phyloP scores from a whole-genome alignment of 2,329 filamentous ascomycete species.

The Penicillium sp. region DNA sequence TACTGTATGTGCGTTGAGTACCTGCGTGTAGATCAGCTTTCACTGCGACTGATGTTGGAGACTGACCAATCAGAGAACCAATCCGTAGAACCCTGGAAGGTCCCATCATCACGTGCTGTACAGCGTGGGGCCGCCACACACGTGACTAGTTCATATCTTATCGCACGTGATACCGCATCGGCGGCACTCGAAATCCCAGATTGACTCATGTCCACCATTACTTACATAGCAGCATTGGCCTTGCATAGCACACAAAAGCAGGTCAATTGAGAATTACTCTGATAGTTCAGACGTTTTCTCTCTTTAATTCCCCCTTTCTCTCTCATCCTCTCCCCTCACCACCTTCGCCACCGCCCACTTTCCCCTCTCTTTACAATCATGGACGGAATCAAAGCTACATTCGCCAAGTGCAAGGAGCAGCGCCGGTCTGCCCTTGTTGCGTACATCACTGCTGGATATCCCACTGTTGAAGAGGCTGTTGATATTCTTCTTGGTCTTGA shows the following conservation, averaged over 20 bases:
- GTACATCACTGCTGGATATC: slow-evolving; percentile 94
- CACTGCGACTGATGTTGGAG: too few species aligned
- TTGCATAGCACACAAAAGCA: not conserved
- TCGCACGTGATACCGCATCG: slow-evolving; percentile 16
- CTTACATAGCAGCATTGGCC: not conserved
- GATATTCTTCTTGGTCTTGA: slow-evolving; percentile 87
- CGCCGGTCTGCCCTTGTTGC: slow-evolving; percentile 80
- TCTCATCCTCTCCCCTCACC: not conserved
- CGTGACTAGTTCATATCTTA: not conserved
- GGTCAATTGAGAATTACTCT: not conserved
- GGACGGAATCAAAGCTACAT: slow-evolving; percentile 58
- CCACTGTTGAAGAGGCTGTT: slow-evolving; percentile 76
- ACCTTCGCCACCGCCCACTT: not conserved
- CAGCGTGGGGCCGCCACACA: not conserved
- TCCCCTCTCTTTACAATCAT: slow-evolving; percentile 31
- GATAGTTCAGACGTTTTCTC: not conserved
- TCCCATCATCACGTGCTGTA: too few species aligned
- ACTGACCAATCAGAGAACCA: too few species aligned
- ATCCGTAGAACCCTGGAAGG: too few species aligned
- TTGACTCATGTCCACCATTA: slow-evolving; percentile 14
- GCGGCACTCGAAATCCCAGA: not conserved
- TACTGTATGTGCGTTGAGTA: too few species aligned
- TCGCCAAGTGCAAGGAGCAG: slow-evolving; percentile 59
- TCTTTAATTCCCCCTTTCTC: not conserved
- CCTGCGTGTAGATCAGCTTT: too few species aligned